These are phyloP conservation scores for Sordariomycetes sp. DNA, from an alignment of 2,329 filamentous ascomycete genomes.

Conservation along the genomic window DNA sequence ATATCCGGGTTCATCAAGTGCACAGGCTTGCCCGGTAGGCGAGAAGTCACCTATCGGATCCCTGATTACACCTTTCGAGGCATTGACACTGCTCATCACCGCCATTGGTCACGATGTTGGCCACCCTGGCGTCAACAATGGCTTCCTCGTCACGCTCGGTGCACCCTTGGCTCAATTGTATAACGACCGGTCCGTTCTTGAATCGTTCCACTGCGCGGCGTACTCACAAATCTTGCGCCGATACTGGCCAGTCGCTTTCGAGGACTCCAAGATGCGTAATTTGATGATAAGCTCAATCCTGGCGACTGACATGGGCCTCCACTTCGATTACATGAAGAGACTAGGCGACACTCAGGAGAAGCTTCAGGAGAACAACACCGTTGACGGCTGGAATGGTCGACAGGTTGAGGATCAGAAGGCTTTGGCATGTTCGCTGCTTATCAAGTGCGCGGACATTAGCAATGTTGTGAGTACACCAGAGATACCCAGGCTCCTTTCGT, in stretches of 20 bases:
- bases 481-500: background rate
- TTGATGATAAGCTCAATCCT: constrained; percentile 97
- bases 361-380: constrained; percentile 55
- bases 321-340: constrained; percentile 94
- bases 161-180: constrained; percentile 90
- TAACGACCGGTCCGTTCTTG: constrained; percentile 92
- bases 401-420: constrained; percentile 68
- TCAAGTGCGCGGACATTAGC: constrained; percentile 98
- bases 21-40: background rate
- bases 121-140: constrained; percentile 96
- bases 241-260: constrained; percentile 80
- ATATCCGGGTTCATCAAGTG: constrained; percentile 35
- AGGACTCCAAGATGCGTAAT: constrained; percentile 70
- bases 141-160: constrained; percentile 85
- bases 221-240: constrained; percentile 92
- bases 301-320: constrained; percentile 93
- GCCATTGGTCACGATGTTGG: constrained; percentile 98
- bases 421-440: constrained; percentile 79
- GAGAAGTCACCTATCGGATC: constrained; percentile 58
- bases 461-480: constrained; percentile 66
- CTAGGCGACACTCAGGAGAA: constrained; percentile 74
- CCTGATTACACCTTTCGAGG: constrained; percentile 78
- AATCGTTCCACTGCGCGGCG: constrained; percentile 95
- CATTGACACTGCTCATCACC: constrained; percentile 79
- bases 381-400: constrained; percentile 69